Evolutionary conservation across 2,329 filamentous ascomycete genomes (phyloP), one percentile per base, ranked within the genome.

Genomic region (Cyclaneusma minus): DNA sequence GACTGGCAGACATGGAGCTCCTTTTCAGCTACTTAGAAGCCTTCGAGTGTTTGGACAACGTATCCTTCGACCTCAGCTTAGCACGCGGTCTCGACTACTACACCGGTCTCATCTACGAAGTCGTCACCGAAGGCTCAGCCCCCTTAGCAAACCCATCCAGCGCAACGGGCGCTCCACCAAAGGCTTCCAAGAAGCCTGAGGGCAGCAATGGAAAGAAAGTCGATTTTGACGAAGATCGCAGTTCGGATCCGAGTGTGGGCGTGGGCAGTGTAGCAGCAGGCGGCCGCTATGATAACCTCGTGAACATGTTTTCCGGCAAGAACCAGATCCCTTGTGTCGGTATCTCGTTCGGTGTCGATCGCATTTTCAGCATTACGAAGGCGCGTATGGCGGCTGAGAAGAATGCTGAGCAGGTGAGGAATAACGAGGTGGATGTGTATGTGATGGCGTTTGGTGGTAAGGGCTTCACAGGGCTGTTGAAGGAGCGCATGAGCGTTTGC

Each of bases 391-490:
- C 68, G 34, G 67, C 64, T 30, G 67, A 69, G 31, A 62, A 66
- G 42, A 64, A 57, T 29, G 51, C 54, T n/a, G 52, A 62, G 12
- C 39, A 54, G 16, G 55, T 72, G 27, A 61, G 79, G 35, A 62
- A 64, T 36, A 83, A 75, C 44, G 79, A 89, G 41, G 76, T 85
- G 3, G 85, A 95, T 45, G 84, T 85, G 23, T 94, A 73, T 52
- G 78, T 95, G 44, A 95, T 95, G 84, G 84, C 84, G 0, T 84
- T 94, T 45, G 85, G 83, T 28, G 79, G 81, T 28, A 87, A 85
- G 54, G 79, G 74, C 12, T 87, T 85, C 51, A 76, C 65, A 10
- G 83, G 82, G 23, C 60, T 91, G 36, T 55, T 93, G 29, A 71
- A 73, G 38, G 79, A 94, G 59, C 77, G 87, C 37, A 85, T 94